These are phyloP conservation scores for Aristolochia californica DNA, from an alignment of 164 flowering plant species.

Conservation along the genomic window DNA sequence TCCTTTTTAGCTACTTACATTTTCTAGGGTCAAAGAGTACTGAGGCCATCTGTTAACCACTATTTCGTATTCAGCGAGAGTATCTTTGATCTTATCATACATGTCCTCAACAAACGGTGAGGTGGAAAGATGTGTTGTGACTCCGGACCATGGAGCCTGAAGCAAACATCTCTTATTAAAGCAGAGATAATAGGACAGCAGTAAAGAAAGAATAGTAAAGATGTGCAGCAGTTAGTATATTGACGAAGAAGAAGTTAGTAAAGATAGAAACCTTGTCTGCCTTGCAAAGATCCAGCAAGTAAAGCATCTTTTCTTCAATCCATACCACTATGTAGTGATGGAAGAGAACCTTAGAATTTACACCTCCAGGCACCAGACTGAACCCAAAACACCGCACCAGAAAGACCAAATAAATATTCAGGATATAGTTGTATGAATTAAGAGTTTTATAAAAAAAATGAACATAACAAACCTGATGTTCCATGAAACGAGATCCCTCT, in stretches of 20 bases:
- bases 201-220: neutral
- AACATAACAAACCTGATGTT: slow-evolving; percentile 46
- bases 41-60: slow-evolving; percentile 87
- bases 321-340: slow-evolving; percentile 73
- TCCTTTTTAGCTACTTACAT: slow-evolving; percentile 35
- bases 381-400: neutral
- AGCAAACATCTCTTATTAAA: neutral
- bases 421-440: neutral
- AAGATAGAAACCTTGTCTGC: slow-evolving; percentile 57
- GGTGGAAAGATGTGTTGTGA: slow-evolving; percentile 62
- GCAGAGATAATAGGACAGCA: slow-evolving; percentile 1
- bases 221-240: neutral
- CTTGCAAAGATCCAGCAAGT: slow-evolving; percentile 74
- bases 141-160: slow-evolving; percentile 77
- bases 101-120: slow-evolving; percentile 88
- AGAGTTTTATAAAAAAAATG: too few relatives aligned
- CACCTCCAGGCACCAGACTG: slow-evolving; percentile 68
- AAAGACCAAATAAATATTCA: neutral
- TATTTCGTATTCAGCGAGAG: slow-evolving; percentile 63
- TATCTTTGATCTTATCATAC: slow-evolving; percentile 53
- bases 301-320: slow-evolving; percentile 75
- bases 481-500: slow-evolving; percentile 66
- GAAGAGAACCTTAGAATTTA: slow-evolving; percentile 61
- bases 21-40: slow-evolving; percentile 62
- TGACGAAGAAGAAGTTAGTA: neutral